phyloP scores from a whole-genome alignment of 2,329 filamentous ascomycete genomes.

The Boeremia lycopersici region DNA sequence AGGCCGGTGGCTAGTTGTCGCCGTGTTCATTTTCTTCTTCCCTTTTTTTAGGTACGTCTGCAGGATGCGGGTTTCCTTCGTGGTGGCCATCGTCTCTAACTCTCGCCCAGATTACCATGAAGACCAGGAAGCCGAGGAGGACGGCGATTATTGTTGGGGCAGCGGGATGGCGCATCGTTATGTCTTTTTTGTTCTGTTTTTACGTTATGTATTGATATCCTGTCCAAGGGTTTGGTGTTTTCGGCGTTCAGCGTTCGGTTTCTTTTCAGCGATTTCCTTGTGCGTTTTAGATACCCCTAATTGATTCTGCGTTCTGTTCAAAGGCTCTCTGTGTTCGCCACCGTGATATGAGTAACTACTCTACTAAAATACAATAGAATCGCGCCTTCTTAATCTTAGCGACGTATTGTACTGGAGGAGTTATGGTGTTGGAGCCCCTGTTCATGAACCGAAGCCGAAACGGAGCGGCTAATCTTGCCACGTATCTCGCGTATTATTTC shows the following conservation, averaged over 20 bases:
- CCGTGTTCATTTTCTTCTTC: constrained; percentile 4
- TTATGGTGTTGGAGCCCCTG: constrained; percentile 1
- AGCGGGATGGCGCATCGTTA: constrained; percentile 43
- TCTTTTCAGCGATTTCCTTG: not conserved
- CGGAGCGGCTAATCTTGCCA: constrained; percentile 8
- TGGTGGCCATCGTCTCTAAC: constrained; percentile 38
- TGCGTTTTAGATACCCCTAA: not conserved
- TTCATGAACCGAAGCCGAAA: not conserved
- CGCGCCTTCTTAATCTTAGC: not conserved
- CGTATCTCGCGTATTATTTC: constrained; percentile 2
- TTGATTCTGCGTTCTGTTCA: not conserved
- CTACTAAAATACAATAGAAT: too few species aligned
- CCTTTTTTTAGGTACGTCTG: constrained; percentile 36
- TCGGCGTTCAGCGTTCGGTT: not conserved
- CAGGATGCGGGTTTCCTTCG: constrained; percentile 46
- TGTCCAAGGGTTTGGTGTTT: not conserved
- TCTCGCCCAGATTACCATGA: constrained; percentile 36
- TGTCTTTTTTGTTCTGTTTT: not conserved
- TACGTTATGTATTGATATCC: not conserved
- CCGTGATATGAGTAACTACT: not conserved
- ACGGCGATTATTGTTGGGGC: constrained; percentile 42
- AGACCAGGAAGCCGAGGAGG: constrained; percentile 37
- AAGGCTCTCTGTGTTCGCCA: too few species aligned
- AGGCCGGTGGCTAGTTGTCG: not conserved
- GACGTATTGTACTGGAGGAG: not conserved